Base-by-base conservation (phyloP, 2,329 filamentous ascomycete genomes). In the Fusarium oxysporum region DNA sequence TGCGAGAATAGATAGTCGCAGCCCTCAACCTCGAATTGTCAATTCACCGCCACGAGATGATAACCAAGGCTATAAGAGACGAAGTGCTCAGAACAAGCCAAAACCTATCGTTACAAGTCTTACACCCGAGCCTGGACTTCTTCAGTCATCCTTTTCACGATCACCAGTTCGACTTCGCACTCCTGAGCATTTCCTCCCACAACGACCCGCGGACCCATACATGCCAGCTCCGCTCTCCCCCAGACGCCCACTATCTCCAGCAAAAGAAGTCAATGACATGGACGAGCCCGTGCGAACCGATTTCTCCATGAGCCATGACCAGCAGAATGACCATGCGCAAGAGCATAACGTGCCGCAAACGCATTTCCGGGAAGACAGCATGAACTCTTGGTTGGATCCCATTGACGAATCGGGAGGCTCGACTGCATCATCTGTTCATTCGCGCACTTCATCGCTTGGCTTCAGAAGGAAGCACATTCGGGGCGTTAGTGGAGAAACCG, bases 371-470 rank as follows among this genome's bases (percentile, higher is more conserved):
- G 91, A 89, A 30, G 87, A 89, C 16, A 96, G 93, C 78, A 91
- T 92, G 69, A 94, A 93, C 58, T 97, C 95, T 2, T 97, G 95
- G 95, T 83, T 97, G n/a, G 94, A 97, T 79, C 96, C 94, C 2
- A 96, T 97, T 63, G 93, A 97, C 79, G 95, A 97, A 76, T 97
- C 95, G 28, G 93, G 92, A 40, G 92, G 90, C 23, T 97, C 95
- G 2, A 91, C 91, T 7, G 87, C 89, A 6, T 94, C 93, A 4
- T 97, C 95, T 1, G 87, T 94, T 4, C 93, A 95, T 80, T 97
- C 95, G 0, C 87, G 93, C 54, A 91, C 92, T 8, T 95, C 93
- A 2, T 93, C 92, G 3, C 83, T 92, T 65, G 88, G 90, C 47
- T 83, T 93, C 53, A 87, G 90, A 69, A 88, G 92, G 71, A 93